Base-by-base conservation (phyloP, 164 flowering plant genomes). In the Vitis rupestris region DNA sequence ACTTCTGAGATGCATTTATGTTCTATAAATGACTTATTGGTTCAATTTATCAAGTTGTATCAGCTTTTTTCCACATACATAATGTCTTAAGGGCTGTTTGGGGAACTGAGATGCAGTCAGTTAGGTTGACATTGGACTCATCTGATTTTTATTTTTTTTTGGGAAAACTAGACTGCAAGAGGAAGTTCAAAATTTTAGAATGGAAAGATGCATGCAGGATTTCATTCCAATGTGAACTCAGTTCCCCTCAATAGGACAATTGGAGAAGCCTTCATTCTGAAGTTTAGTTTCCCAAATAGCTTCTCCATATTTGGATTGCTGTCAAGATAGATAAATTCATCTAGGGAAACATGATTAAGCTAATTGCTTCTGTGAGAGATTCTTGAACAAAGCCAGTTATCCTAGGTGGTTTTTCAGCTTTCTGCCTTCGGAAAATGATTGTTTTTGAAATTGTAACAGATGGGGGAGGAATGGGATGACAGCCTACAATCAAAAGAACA, bases 391-490 rank as follows among this genome's bases (percentile, higher is more conserved):
- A 37, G 44, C 44, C 57, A 16, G 52, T 27, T 4, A 13, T 10
- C 44, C 5, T 8, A 9, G 15, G 19, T 47, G 50, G 51, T 50
- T 59, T 66, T 61, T 17, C 37, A 27, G 27, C 49, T 50, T 50
- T 49, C 29, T 49, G 7, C 50, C 17, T 54, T 15, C 61, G 54
- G 62, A 53, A 23, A 23, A 51, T 57, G 23, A 17, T 3, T 73
- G 44, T 59, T 51, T 65, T 69, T n/a, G 16, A 56, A 62, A 54
- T 53, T 73, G 59, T 68, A 17, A 73, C 82, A 94, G 97, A 74
- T 82, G 77, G 90, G 84, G 52, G 94, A 90, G 48, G 90, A 86
- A 44, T 95, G 99, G 99, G 90, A 95, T 82, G 93, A 86, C 71
- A 91, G 97, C 68, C 31, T 79, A 9, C 97, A 84, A 67, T 89